Base-by-base conservation (phyloP, 495 filamentous ascomycete species). In the Penicillium paradoxum region DNA sequence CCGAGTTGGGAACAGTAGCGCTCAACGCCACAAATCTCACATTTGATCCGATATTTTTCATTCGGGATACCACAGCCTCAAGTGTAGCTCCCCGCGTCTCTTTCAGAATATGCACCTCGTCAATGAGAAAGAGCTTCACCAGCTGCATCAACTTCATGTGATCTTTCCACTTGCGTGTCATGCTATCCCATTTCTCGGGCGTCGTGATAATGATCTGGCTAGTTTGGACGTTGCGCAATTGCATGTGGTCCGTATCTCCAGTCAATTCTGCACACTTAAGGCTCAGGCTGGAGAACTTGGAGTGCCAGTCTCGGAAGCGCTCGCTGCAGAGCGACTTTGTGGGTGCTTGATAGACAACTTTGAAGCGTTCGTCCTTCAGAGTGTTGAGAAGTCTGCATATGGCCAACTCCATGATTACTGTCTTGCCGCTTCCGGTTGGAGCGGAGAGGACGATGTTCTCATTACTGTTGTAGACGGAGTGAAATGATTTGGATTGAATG, bases 121-220 rank as follows among this genome's bases (percentile, higher is more conserved):
- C 93, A 55, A 98, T 95, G 17, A 98, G 79, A 49, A 97, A 96
- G 0, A 98, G 71, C 59, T 90, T 90, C 22, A 98, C 84, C 55
- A 97, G 72, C 55, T 90, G 81, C 70, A 97, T 83, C 19, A 98
- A 73, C 57, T 79, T 88, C 43, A 77, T 77, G 62, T 97, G 90
- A 59, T 97, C 93, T 59, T 88, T 85, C 93, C 93, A 98, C 67
- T 91, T 93, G 27, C 93, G 80, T 1, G 93, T 98, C 68, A 98
- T 87, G 53, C 90, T 95, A 68, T 98, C 93, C 93, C 93, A 98
- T 66, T 98, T 98, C 68, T 98, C 93, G 1, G 93, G 93, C 0
- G 93, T 98, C 0, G 93, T 97, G 44, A 98, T 85, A 52, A 98
- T 96, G 51, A 98, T 90, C 45, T 85, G 87, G 32, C 91, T 92